Percentiles rank a stretch among this genome's conserved stretches.
Evolutionary conservation across 225 moss, liverwort and hornwort species (phyloP).

Genomic region (Climacium dendroides): DNA sequence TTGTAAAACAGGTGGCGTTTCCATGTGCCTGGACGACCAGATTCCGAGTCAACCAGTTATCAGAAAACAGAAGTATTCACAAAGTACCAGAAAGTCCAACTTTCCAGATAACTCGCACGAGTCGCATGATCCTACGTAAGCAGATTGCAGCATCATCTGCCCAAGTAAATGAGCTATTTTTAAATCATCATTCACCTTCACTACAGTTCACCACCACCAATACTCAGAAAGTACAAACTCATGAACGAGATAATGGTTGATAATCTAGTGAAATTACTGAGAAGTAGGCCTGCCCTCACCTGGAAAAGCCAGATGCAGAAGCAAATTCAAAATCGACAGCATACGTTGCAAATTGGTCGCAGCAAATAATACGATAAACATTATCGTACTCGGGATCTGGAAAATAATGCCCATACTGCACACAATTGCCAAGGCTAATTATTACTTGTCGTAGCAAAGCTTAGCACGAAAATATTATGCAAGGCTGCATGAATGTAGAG

Average conservation of each 20-base stretch:
- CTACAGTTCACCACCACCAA: neutral
- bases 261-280: neutral
- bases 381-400: slow-evolving; percentile 92
- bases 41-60: neutral
- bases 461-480: neutral
- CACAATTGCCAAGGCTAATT: neutral
- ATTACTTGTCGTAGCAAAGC: neutral
- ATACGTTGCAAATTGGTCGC: slow-evolving; percentile 89
- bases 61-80: neutral
- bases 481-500: neutral
- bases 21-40: slow-evolving; percentile 51
- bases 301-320: slow-evolving; percentile 52
- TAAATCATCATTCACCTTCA: neutral
- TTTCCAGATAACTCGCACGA: neutral
- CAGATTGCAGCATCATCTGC: neutral
- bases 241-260: neutral
- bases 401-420: slow-evolving; percentile 97
- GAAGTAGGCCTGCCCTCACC: slow-evolving; percentile 23
- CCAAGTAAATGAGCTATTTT: neutral
- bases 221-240: neutral
- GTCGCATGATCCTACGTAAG: neutral
- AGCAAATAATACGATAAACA: slow-evolving; percentile 92
- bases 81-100: neutral
- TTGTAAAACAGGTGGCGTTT: slow-evolving; percentile 77
- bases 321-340: slow-evolving; percentile 92